Evolutionary conservation across 2,329 filamentous ascomycete species (phyloP), one percentile per base, ranked within the genome.

Genomic region (Penicillium expansum): DNA sequence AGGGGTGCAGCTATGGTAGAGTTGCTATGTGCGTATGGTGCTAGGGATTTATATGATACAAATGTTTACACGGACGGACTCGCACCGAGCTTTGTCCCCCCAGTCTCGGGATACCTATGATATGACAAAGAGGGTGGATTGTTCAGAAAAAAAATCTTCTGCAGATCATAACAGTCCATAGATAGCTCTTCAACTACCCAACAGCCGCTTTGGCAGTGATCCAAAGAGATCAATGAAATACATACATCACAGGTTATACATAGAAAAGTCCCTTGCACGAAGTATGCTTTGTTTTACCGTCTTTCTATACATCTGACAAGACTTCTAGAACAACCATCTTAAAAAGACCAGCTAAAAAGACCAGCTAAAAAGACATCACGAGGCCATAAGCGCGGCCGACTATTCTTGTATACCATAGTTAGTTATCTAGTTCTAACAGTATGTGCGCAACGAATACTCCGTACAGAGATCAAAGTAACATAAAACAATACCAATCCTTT

Each of bases 401-500:
- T n/a, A n/a, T n/a, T n/a, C n/a, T n/a, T n/a, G n/a, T n/a, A n/a
- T n/a, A n/a, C n/a, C n/a, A n/a, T n/a, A n/a, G n/a, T n/a, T n/a
- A 4, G 24, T 27, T 4, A 35, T 52, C 22, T 48, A 32, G 20
- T 20, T 32, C 14, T 24, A 32, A 39, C 16, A 18, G 27, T 11
- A 24, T 30, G 18, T 8, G 14, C 18, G 18, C 13, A 16, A 18
- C 18, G 16, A 42, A 39, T 30, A 38, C 13, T n/a, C n/a, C n/a
- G n/a, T n/a, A 43, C 10, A 9, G 11, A 33, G 16, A 33, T 2
- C 38, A 35, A 13, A 24, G 3, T 18, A 37, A 52, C 45, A 48
- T 37, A 50, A 44, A 54, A 62, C 39, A 51, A 58, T 56, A 41
- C 29, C 22, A 50, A 47, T 64, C 47, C 55, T 63, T 66, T 57